Conservation (phyloP, 352 stramenopile genomes). For the Phytophthora litchii region DNA sequence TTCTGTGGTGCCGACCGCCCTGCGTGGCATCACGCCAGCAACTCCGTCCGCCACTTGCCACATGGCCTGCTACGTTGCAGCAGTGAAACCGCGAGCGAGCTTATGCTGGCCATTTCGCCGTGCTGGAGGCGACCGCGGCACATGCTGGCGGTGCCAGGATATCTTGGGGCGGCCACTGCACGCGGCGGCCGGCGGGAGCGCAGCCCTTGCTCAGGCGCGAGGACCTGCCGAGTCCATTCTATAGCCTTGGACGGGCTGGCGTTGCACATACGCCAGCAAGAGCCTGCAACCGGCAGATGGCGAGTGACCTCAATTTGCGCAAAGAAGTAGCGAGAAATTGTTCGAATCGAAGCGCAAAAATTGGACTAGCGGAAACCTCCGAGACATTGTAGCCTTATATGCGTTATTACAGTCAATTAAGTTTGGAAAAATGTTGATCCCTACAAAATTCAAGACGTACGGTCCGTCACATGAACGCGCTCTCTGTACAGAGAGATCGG, state of each 20-base stretch:
- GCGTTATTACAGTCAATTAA: constrained; percentile 7
- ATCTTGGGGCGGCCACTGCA: constrained; percentile 2
- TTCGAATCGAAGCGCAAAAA: constrained; percentile 29
- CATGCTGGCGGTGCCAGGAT: background rate
- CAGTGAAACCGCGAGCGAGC: constrained; percentile 7
- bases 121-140: background rate
- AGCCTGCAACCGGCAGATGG: constrained; percentile 8
- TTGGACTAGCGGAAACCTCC: constrained; percentile 4
- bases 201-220: constrained; percentile 8
- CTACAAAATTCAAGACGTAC: background rate
- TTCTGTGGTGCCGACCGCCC: constrained; percentile 15
- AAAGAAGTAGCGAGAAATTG: constrained; percentile 20
- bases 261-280: constrained; percentile 15
- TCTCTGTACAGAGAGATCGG: background rate
- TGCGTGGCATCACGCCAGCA: constrained; percentile 18
- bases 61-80: constrained; percentile 29
- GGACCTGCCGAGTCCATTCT: background rate
- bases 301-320: constrained; percentile 24
- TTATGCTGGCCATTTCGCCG: constrained; percentile 1
- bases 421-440: background rate
- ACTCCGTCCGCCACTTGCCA: constrained; percentile 6
- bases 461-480: background rate
- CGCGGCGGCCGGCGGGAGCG: constrained; percentile 9
- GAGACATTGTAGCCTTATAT: constrained; percentile 2
- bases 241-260: constrained; percentile 13